A percentile compares a stretch with the other conserved stretches of the same genome.
These are phyloP conservation scores for Penicillium riverlandense DNA, from an alignment of 495 filamentous ascomycete species.

Conservation along the genomic window DNA sequence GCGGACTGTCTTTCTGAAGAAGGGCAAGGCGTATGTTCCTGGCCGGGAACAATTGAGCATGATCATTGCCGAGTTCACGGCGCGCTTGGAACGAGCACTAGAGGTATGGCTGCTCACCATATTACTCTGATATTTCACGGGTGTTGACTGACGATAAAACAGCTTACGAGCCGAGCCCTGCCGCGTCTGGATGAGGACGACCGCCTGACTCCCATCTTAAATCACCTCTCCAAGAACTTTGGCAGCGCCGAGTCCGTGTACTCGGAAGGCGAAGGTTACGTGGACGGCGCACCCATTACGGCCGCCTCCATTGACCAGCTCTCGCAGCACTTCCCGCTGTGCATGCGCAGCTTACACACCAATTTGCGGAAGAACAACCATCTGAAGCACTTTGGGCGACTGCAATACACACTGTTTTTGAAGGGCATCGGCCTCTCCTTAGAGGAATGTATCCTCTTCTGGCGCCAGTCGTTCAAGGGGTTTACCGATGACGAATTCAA, in stretches of 20 bases:
- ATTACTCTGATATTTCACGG: no score
- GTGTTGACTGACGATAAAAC: background rate
- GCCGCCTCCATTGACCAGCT: slow-evolving; percentile 77
- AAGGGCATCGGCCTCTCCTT: slow-evolving; percentile 92
- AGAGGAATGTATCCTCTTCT: slow-evolving; percentile 91
- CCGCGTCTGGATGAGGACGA: slow-evolving; percentile 96
- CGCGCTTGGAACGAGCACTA: slow-evolving; percentile 67
- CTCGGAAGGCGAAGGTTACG: slow-evolving; percentile 47
- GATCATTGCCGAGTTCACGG: slow-evolving; percentile 79
- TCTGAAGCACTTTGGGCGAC: slow-evolving; percentile 85
- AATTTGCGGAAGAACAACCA: slow-evolving; percentile 77
- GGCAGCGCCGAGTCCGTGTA: slow-evolving; percentile 80
- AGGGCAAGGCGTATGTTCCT: slow-evolving; percentile 88
- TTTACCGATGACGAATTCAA: slow-evolving; percentile 89
- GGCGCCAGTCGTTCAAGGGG: slow-evolving; percentile 75
- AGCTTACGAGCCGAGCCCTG: slow-evolving; percentile 82
- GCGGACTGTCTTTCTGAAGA: slow-evolving; percentile 66
- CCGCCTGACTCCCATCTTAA: slow-evolving; percentile 85
- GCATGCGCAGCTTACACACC: slow-evolving; percentile 86
- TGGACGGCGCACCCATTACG: slow-evolving; percentile 64
- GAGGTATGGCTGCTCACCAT: slow-evolving; percentile 47
- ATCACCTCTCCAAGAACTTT: slow-evolving; percentile 89
- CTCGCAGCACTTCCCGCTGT: slow-evolving; percentile 81
- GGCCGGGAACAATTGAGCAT: slow-evolving; percentile 77
- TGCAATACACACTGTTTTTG: slow-evolving; percentile 95